Evolutionary conservation across 1,284 basidiomycete species (phyloP), one percentile per base, ranked within the genome.

Genomic region (Sanghuangporus sanghuang): DNA sequence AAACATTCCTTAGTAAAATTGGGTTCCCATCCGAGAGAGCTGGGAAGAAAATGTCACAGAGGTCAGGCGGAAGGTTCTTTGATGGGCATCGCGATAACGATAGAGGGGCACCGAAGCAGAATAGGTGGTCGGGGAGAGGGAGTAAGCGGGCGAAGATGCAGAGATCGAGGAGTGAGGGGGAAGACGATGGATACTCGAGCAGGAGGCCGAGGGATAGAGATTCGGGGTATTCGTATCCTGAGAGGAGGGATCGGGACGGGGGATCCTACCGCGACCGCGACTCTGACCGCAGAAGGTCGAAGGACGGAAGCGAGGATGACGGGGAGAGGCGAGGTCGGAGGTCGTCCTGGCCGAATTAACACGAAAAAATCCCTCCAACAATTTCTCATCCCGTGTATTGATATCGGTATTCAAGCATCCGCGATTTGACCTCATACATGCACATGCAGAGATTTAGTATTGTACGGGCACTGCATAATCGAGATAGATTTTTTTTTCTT

Each of bases 1-100:
- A 74, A 0, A 63, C 63, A 12, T 83, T 89, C 75, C 72, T 88
- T 57, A 64, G 67, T 58, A 72, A 71, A 55, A 61, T 81, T 16
- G 80, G 80, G 8, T 53, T 61, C 35, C 16, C 53, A 8, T n/a
- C 7, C 6, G 44, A 46, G 16, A 46, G 21, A 32, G 18, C 9
- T 21, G 53, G 38, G 16, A 54, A 35, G 6, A 54, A 38, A 36
- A 14, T 7, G 14, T 3, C 16, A 50, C 14, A 21, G 23, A 11
- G 21, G n/a, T 9, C n/a, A n/a, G 21, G 23, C 16, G 50, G 50
- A 27, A 7, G 21, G 44, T 16, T 46, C 44, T 16, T 32, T 3
- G n/a, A 18, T 44, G 27, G 50, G 16, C n/a, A 23, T 27, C 53
- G 52, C 11, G 48, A 50, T 58, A n/a, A 40, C 12, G 42, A 59